phyloP scores from a whole-genome alignment of 192 early-diverging fungal species.

The Dimargaris cristalligena region DNA sequence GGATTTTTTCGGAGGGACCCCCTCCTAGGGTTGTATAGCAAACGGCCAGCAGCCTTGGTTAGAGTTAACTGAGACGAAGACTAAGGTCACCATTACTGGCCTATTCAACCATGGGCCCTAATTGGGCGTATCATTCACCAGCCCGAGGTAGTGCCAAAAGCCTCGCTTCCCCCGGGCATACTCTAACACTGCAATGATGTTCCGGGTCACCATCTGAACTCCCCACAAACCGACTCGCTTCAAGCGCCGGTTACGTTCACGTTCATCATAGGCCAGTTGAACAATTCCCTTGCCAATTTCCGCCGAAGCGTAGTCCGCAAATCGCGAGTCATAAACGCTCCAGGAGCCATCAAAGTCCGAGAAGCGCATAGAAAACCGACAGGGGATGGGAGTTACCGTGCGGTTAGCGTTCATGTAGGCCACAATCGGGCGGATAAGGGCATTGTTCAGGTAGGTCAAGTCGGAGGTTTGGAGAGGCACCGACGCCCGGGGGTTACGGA shows the following conservation, averaged over 20 bases:
- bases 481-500: conserved; percentile 81
- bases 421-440: conserved; percentile 80
- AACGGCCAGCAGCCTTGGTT: no score
- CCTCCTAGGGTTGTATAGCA: no score
- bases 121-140: no score
- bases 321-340: conserved; percentile 68
- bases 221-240: conserved; percentile 85
- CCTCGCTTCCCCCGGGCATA: conserved; percentile 53
- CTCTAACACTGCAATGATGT: conserved; percentile 52
- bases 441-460: conserved; percentile 59
- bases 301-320: conserved; percentile 56
- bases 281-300: conserved; percentile 72
- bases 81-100: no score
- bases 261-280: conserved; percentile 57
- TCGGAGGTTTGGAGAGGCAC: conserved; percentile 60
- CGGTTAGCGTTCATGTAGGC: conserved; percentile 87
- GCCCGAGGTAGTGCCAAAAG: conserved; percentile 41
- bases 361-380: conserved; percentile 55
- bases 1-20: no score
- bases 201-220: conserved; percentile 51
- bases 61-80: no score
- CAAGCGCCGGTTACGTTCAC: conserved; percentile 60
- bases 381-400: conserved; percentile 68
- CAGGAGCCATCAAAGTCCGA: conserved; percentile 87
- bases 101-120: no score